A percentile compares a stretch with the other conserved stretches of the same genome.
Evolutionary conservation across 129 eudicot species (phyloP).

Genomic region (Pseudognaphalium luteoalbum): DNA sequence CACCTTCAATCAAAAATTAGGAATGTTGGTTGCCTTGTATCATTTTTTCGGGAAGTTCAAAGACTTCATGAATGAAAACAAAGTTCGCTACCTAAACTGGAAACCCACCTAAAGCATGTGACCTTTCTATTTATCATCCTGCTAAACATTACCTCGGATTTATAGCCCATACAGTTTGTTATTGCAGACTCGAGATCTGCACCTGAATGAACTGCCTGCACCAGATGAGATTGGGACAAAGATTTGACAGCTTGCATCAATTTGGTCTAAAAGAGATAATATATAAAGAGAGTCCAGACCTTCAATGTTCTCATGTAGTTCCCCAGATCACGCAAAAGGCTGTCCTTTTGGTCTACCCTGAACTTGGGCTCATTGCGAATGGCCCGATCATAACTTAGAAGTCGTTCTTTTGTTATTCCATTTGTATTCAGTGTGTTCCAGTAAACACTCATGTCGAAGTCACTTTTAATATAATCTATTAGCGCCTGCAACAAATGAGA

Average conservation of each 20-base stretch:
- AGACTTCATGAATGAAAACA: background rate
- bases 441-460: constrained; percentile 45
- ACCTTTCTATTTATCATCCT: background rate
- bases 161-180: constrained; percentile 91
- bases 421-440: constrained; percentile 49
- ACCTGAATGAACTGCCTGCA: constrained; percentile 99
- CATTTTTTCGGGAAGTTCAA: background rate
- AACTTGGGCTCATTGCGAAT: constrained; percentile 52
- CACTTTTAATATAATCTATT: constrained; percentile 47
- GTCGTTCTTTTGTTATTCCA: constrained; percentile 52
- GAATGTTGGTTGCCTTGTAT: background rate
- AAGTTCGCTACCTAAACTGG: background rate
- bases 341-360: constrained; percentile 43
- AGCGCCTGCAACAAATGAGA: constrained; percentile 38
- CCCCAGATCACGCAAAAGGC: constrained; percentile 46
- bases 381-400: constrained; percentile 56
- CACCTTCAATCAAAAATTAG: background rate
- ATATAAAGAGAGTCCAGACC: constrained; percentile 24
- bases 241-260: constrained; percentile 25
- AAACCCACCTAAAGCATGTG: background rate
- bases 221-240: constrained; percentile 9
- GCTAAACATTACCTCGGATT: constrained; percentile 54
- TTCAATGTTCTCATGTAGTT: constrained; percentile 45
- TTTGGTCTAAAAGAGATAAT: constrained; percentile 5
- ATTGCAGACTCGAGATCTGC: constrained; percentile 97